Conservation (phyloP, 176 grass and related monocot species). For the Sorghum bicolor region Sorghum_bicolor_NCBIv3 NC_012873.2:67256001-67256500, state of each 20-base stretch:
- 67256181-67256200: neutral
- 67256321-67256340: neutral
- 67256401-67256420: neutral
- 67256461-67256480: neutral
- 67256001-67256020: slow-evolving; percentile 94
- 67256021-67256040: slow-evolving; percentile 91
- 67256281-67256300: neutral
- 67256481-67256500: neutral
- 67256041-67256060: slow-evolving; percentile 69
- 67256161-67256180: neutral
- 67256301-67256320: slow-evolving; percentile 6
- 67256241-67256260: neutral
- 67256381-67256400: neutral
- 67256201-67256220: neutral
- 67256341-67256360: neutral
- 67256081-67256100: too few species aligned
- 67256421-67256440: neutral
- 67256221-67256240: neutral
- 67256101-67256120: too few species aligned
- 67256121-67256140: too few species aligned
- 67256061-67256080: slow-evolving; percentile 47
- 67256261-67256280: neutral
- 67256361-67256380: neutral
- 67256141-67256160: neutral
- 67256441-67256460: neutral